phyloP scores from a whole-genome alignment of 2,329 filamentous ascomycete species.

The Penicillium polonicum region DNA sequence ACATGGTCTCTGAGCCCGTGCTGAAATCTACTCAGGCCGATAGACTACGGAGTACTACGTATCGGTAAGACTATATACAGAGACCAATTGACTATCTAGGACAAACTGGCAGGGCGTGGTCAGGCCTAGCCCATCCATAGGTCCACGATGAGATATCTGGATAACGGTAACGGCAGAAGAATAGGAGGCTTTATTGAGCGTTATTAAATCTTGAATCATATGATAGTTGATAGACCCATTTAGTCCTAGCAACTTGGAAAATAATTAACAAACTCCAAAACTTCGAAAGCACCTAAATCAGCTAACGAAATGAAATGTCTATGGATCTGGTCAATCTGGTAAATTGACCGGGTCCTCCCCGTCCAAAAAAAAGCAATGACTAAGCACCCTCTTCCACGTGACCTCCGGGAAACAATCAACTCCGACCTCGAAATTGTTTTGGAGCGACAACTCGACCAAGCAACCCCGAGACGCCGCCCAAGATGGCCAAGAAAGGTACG shows the following conservation, averaged over 20 bases:
- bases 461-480: conserved; percentile 17
- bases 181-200: neutral
- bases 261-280: neutral
- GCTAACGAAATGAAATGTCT: neutral
- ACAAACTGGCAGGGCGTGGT: neutral
- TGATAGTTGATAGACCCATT: neutral
- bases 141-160: neutral
- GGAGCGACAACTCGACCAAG: conserved; percentile 15
- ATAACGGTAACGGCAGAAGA: neutral
- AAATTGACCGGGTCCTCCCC: neutral
- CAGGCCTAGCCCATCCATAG: neutral
- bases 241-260: neutral
- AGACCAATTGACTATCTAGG: neutral
- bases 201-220: too few relatives aligned
- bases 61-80: neutral
- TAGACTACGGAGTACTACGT: neutral
- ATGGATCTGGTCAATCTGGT: too few relatives aligned
- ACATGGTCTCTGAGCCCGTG: too few relatives aligned
- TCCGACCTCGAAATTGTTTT: conserved; percentile 16
- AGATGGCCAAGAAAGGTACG: conserved; percentile 26
- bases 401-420: neutral
- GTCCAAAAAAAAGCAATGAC: neutral
- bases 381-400: neutral
- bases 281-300: neutral
- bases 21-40: too few relatives aligned